phyloP scores from a whole-genome alignment of 208 protist genomes.

The Porcisia hertigi region DNA sequence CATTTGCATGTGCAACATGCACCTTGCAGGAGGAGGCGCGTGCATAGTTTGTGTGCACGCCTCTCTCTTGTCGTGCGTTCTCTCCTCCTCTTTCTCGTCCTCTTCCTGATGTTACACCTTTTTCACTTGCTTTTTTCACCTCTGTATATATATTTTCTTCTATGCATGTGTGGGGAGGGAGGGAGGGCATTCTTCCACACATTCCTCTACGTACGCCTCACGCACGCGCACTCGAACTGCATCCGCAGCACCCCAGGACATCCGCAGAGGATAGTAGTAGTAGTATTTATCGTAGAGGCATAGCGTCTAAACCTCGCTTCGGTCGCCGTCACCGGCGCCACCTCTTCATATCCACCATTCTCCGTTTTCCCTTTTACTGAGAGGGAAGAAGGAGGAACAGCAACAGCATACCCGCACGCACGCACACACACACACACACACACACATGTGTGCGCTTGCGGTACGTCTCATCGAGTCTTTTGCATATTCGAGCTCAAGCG shows the following conservation, averaged over 20 bases:
- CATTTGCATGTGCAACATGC: background rate
- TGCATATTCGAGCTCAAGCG: too few species aligned
- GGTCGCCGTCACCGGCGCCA: background rate
- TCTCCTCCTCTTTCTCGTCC: background rate
- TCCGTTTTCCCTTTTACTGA: background rate
- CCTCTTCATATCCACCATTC: background rate
- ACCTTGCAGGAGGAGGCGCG: background rate
- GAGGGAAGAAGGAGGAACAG: background rate
- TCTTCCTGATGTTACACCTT: background rate
- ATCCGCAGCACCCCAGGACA: background rate
- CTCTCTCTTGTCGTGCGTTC: background rate
- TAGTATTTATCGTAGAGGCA: background rate
- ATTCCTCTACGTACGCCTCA: background rate
- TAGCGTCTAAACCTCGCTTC: background rate
- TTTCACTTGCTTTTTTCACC: background rate
- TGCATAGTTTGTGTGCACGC: background rate
- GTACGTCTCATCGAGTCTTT: too few species aligned
- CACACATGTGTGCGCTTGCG: too few species aligned
- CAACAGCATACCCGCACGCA: too few species aligned
- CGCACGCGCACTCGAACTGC: background rate
- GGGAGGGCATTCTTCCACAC: background rate
- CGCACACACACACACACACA: too few species aligned
- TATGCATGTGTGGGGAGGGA: too few species aligned
- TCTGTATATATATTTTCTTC: too few species aligned
- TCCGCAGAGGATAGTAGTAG: background rate